A percentile compares a stretch with the other conserved stretches of the same genome.
Evolutionary conservation across 805 yeast species (phyloP).

Genomic region (Tanozyma kutaoensis): DNA sequence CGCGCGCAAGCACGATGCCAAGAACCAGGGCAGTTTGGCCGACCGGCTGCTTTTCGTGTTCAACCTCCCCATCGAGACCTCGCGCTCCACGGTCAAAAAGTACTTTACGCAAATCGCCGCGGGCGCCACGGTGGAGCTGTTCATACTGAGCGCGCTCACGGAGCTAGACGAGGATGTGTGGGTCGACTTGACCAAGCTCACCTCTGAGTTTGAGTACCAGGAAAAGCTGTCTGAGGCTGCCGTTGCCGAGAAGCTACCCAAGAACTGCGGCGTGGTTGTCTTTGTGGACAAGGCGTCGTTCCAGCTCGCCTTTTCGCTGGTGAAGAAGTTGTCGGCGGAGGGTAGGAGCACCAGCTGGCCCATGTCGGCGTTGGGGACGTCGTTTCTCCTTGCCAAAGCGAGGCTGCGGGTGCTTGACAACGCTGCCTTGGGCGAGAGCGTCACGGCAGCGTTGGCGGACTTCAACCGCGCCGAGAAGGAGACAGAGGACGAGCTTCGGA

Average conservation of each 20-base stretch:
- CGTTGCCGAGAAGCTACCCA: slow-evolving; percentile 40
- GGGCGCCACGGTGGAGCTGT: slow-evolving; percentile 49
- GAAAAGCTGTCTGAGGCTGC: slow-evolving; percentile 11
- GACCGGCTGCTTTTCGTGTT: slow-evolving; percentile 54
- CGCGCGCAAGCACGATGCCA: slow-evolving; percentile 47
- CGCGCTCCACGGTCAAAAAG: slow-evolving; percentile 36
- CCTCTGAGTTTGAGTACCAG: slow-evolving; percentile 37
- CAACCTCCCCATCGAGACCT: slow-evolving; percentile 60
- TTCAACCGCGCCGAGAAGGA: slow-evolving; percentile 63
- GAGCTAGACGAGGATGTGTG: slow-evolving; percentile 32
- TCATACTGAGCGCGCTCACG: slow-evolving; percentile 18
- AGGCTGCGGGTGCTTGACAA: slow-evolving; percentile 29
- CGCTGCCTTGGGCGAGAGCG: slow-evolving; percentile 37
- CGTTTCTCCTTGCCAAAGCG: slow-evolving; percentile 27
- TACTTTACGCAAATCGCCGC: slow-evolving; percentile 47
- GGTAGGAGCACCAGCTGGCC: slow-evolving; percentile 23
- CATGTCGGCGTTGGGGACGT: slow-evolving; percentile 19
- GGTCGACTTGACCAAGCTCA: slow-evolving; percentile 38
- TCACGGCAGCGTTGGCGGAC: slow-evolving; percentile 46
- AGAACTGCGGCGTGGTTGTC: slow-evolving; percentile 59
- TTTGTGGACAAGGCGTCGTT: slow-evolving; percentile 63
- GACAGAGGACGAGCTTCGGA: slow-evolving; percentile 39
- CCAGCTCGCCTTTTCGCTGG: slow-evolving; percentile 48
- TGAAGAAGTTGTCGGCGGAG: slow-evolving; percentile 33
- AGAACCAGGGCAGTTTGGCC: slow-evolving; percentile 1